Evolutionary conservation across 1,284 basidiomycete species (phyloP).

Genomic region (Ganoderma meredithae): DNA sequence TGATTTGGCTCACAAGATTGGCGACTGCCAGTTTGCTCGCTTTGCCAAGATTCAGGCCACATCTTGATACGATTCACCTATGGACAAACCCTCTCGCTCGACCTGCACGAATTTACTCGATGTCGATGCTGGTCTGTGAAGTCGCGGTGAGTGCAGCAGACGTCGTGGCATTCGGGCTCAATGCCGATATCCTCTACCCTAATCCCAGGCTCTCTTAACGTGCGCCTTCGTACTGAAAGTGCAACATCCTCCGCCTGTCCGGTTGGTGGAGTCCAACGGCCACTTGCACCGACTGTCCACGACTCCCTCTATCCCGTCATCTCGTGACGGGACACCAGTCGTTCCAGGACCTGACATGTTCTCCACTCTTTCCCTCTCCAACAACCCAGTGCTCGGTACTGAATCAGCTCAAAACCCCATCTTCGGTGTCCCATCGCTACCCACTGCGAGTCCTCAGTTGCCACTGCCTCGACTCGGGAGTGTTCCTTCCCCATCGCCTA

Average conservation of each 20-base stretch:
- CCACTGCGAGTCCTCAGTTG: conserved; percentile 33
- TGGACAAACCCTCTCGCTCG: conserved; percentile 45
- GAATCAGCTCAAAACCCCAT: conserved; percentile 51
- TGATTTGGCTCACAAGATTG: conserved; percentile 64
- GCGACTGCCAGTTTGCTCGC: conserved; percentile 56
- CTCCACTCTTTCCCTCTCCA: conserved; percentile 67
- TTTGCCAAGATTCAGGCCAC: conserved; percentile 50
- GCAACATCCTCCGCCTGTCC: conserved; percentile 70
- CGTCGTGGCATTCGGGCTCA: not conserved
- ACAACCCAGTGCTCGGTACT: conserved; percentile 57
- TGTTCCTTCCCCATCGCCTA: conserved; percentile 30
- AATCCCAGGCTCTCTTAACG: not conserved
- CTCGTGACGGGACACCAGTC: conserved; percentile 37
- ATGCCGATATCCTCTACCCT: not conserved
- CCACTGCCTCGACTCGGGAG: conserved; percentile 27
- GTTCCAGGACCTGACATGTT: conserved; percentile 61
- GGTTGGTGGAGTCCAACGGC: conserved; percentile 56
- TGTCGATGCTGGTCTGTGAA: conserved; percentile 21
- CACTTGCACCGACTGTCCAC: conserved; percentile 31
- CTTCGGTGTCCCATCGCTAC: conserved; percentile 71
- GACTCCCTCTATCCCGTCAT: conserved; percentile 40
- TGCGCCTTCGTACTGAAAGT: conserved; percentile 55
- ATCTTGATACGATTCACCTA: conserved; percentile 49
- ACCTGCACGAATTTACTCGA: conserved; percentile 54
- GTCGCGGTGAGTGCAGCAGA: conserved; percentile 17